Evolutionary conservation across 2,329 filamentous ascomycete species (phyloP).

Genomic region (Neofusicoccum kwambonambiense): DNA sequence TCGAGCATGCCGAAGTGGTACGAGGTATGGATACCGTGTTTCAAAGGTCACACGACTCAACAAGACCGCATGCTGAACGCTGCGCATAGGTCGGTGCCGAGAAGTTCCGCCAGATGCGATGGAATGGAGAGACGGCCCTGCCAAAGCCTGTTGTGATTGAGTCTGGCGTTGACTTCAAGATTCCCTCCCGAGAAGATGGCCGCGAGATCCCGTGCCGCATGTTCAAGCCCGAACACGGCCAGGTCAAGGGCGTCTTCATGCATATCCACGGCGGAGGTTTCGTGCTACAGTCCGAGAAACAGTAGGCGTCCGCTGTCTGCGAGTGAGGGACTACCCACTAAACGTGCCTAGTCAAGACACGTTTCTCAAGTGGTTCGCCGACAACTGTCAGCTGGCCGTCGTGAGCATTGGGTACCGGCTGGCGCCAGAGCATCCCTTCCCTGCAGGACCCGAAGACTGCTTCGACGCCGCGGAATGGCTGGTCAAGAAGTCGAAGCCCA

Average conservation of each 20-base stretch:
- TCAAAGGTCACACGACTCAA: neutral
- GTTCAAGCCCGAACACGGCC: constrained; percentile 50
- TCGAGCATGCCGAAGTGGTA: constrained; percentile 7
- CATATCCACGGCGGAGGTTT: constrained; percentile 58
- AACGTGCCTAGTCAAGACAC: constrained; percentile 42
- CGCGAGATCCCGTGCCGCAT: constrained; percentile 54
- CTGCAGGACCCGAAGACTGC: constrained; percentile 56
- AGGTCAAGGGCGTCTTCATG: constrained; percentile 48
- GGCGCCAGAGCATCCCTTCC: constrained; percentile 60
- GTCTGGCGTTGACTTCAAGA: constrained; percentile 45
- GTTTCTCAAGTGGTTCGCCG: constrained; percentile 51
- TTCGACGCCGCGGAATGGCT: constrained; percentile 57
- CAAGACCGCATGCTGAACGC: neutral
- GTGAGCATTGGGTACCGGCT: constrained; percentile 60
- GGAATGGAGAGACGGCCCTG: constrained; percentile 53
- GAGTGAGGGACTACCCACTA: neutral
- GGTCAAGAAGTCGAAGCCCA: constrained; percentile 44
- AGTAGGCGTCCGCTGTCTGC: constrained; percentile 29
- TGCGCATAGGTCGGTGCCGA: constrained; percentile 49
- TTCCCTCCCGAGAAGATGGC: constrained; percentile 54
- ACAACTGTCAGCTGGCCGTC: constrained; percentile 49
- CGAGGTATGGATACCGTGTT: constrained; percentile 11
- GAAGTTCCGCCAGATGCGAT: constrained; percentile 55
- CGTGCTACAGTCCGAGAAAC: constrained; percentile 43
- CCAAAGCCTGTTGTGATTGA: constrained; percentile 49